Base-by-base conservation (phyloP, 2,329 filamentous ascomycete genomes). In the Clarireedia paspali region DNA sequence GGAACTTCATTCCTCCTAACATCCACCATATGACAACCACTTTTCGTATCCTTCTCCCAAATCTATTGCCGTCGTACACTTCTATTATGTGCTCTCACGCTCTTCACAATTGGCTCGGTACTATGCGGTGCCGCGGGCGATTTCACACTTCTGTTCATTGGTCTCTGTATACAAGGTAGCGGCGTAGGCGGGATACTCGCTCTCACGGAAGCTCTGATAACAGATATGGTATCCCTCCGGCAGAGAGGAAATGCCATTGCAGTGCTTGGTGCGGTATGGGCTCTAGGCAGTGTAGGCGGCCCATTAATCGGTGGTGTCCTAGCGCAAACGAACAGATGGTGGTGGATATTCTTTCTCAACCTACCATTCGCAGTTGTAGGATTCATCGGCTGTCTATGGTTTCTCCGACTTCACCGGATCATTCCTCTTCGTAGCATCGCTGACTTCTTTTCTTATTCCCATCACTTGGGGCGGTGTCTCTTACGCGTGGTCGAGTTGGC, bases 1-100 rank as follows among this genome's bases (percentile, higher is more conserved):
- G 85, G 83, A 7, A 59, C 84, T 5, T 81, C 81, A 15, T 89
- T 85, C 61, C 73, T 89, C 5, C 77, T 88, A 42, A 58, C 77
- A 81, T 82, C 79, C 53, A 83, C 84, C 0, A 77, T 83, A 39
- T 74, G 80, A 45, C 76, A 84, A 63, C 81, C 80, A 48, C 67
- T 70, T 24, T 65, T 55, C 56, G 58, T 59, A 39, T 61, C 60
- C 6, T 59, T 67, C 47, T 66, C 57, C n/a, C 49, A 65, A 42
- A 60, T 64, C 15, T 59, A 61, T 40, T 59, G 60, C 7, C 50
- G 63, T 9, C 63, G 62, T 45, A 26, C 53, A 12, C 53, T 64
- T 2, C 39, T 67, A 4, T 47, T 66, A 1, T 20, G 46, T 36
- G 58, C 57, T 4, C 47, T 66, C n/a, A 38, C 56, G 12, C 39